A percentile compares a stretch with the other conserved stretches of the same genome.
phyloP scores from a whole-genome alignment of 257 asterid species.

The Mentha longifolia region DNA sequence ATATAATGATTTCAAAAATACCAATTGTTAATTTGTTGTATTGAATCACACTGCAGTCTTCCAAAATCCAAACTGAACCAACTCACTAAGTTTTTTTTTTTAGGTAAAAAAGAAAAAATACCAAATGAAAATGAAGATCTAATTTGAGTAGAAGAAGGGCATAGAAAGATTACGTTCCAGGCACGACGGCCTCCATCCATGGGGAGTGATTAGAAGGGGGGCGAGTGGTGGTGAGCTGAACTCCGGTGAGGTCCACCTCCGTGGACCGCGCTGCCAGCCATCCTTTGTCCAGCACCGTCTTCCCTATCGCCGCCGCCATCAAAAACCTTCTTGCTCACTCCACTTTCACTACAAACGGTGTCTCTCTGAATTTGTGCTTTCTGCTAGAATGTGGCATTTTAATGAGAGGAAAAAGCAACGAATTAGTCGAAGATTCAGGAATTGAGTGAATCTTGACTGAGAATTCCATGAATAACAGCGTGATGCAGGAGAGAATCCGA shows the following conservation, averaged over 20 bases:
- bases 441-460: neutral
- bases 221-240: constrained; percentile 75
- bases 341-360: too few relatives aligned
- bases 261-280: constrained; percentile 95
- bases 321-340: neutral
- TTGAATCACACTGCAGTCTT: too few relatives aligned
- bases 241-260: constrained; percentile 71
- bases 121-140: neutral
- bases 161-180: constrained; percentile 77
- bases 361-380: neutral
- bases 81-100: too few relatives aligned
- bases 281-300: constrained; percentile 63
- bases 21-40: too few relatives aligned
- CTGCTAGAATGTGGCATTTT: neutral
- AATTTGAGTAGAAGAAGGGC: neutral
- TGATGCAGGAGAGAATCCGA: neutral
- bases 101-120: too few relatives aligned
- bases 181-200: constrained; percentile 93
- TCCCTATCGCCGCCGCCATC: constrained; percentile 60
- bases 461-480: neutral
- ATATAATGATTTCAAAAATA: neutral
- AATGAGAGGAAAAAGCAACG: neutral
- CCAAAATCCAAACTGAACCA: too few relatives aligned
- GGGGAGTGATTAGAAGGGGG: constrained; percentile 67
- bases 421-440: neutral